Percentiles rank a stretch among this genome's conserved stretches.
phyloP scores from a whole-genome alignment of 306 rosid genomes.

The Herpetospermum pedunculosum region DNA sequence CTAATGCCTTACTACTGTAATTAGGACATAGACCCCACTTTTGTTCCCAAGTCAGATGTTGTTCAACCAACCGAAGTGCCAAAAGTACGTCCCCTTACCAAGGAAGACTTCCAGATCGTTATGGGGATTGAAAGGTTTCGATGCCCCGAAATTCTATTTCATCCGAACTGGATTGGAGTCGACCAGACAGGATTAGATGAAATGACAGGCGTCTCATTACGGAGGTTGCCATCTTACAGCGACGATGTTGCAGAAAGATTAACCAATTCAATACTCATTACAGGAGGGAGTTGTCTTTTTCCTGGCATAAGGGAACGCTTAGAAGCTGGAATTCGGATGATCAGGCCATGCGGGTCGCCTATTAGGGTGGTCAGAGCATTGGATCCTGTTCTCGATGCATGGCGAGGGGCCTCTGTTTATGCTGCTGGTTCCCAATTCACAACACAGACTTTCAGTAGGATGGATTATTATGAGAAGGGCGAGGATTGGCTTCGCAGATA shows the following conservation, averaged over 20 bases:
- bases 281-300: conserved; percentile 76
- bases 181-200: conserved; percentile 90
- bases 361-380: conserved; percentile 61
- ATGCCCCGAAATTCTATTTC: conserved; percentile 82
- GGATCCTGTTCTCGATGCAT: conserved; percentile 85
- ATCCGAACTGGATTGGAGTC: conserved; percentile 81
- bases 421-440: conserved; percentile 55
- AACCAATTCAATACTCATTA: conserved; percentile 56
- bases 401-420: conserved; percentile 87
- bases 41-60: conserved; percentile 54
- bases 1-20: neutral
- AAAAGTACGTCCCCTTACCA: conserved; percentile 44
- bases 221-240: conserved; percentile 50
- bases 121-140: conserved; percentile 86
- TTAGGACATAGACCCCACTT: conserved; percentile 78
- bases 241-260: conserved; percentile 46
- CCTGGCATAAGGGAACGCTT: conserved; percentile 75
- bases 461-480: conserved; percentile 75
- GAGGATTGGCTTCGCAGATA: conserved; percentile 79
- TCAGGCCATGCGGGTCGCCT: conserved; percentile 67
- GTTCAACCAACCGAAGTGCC: conserved; percentile 52
- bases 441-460: conserved; percentile 65
- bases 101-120: conserved; percentile 75
- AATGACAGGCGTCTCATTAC: conserved; percentile 77
- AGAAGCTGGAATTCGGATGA: conserved; percentile 80